phyloP scores from a whole-genome alignment of 345 rosid species.

The Camelina neglecta region DNA sequence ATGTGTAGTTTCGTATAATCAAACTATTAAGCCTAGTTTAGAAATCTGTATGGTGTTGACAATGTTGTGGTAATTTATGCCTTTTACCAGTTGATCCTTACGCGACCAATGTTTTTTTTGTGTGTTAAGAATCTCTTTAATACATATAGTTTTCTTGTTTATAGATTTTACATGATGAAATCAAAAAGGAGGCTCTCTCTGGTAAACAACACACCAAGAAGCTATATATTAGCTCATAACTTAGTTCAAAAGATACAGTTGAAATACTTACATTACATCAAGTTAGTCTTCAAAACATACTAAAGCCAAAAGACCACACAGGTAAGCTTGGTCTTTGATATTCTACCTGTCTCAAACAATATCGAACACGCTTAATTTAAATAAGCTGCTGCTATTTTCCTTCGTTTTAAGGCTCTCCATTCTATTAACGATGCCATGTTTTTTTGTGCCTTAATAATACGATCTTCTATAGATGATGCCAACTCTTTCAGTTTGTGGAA shows the following conservation, averaged over 20 bases:
- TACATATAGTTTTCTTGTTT: slow-evolving; percentile 2
- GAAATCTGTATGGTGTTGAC: too few relatives aligned
- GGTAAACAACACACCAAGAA: background rate
- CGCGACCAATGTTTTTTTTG: background rate
- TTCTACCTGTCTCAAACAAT: background rate
- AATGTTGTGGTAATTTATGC: too few relatives aligned
- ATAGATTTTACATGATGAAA: background rate
- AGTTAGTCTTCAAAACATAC: background rate
- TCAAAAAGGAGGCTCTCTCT: background rate
- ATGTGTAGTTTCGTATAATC: too few relatives aligned
- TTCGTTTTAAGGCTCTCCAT: background rate
- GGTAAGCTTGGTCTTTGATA: background rate
- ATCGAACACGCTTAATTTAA: too few relatives aligned
- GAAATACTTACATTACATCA: background rate
- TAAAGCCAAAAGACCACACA: slow-evolving; percentile 1
- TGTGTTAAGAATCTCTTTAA: background rate
- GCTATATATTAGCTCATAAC: background rate
- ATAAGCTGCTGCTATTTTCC: background rate
- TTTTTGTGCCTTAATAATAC: background rate
- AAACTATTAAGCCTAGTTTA: too few relatives aligned
- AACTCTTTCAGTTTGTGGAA: background rate
- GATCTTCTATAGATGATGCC: background rate
- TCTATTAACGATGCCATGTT: slow-evolving; percentile 11
- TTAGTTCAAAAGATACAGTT: slow-evolving; percentile 11
- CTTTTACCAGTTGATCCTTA: too few relatives aligned